These are phyloP conservation scores for Macrolepiota albuminosa DNA, from an alignment of 768 basidiomycete species.

Conservation along the genomic window DNA sequence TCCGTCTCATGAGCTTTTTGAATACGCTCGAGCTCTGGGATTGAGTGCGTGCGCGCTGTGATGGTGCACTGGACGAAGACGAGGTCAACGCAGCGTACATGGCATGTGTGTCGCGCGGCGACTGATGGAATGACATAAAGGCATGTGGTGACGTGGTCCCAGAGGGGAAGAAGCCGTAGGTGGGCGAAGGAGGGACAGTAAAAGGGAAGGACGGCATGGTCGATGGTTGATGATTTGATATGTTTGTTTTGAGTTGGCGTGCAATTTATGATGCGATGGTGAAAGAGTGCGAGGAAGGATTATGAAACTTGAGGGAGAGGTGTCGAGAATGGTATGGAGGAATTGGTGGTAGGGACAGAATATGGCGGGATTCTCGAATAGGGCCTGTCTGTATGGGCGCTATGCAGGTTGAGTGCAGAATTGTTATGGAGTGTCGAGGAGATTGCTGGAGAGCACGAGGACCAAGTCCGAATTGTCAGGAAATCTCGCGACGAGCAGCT, in stretches of 20 bases:
- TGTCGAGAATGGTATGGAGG: conserved; percentile 1
- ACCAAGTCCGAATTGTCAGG: conserved; percentile 2
- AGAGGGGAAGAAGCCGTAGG: conserved; percentile 56
- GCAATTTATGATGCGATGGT: conserved; percentile 2
- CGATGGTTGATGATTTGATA: conserved; percentile 15
- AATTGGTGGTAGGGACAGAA: not conserved
- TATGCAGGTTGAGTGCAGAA: not conserved
- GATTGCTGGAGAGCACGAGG: not conserved
- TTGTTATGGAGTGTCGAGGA: conserved; percentile 10
- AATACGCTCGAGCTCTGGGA: conserved; percentile 23
- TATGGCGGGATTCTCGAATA: not conserved
- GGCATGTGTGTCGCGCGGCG: conserved; percentile 54
- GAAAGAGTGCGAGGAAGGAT: not conserved
- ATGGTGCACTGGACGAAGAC: conserved; percentile 15
- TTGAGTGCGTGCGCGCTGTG: conserved; percentile 14
- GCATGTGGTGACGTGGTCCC: conserved; percentile 53
- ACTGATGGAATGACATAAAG: conserved; percentile 51
- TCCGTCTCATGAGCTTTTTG: conserved; percentile 31
- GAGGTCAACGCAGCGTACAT: conserved; percentile 51
- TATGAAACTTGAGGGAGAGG: conserved; percentile 1
- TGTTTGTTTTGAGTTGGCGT: not conserved
- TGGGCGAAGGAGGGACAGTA: conserved; percentile 47
- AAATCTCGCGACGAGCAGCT: not conserved
- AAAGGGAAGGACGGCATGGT: conserved; percentile 44
- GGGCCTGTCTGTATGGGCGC: not conserved